These are phyloP conservation scores for Pseudogymnoascus sp. DNA, from an alignment of 2,329 filamentous ascomycete genomes.

Conservation along the genomic window DNA sequence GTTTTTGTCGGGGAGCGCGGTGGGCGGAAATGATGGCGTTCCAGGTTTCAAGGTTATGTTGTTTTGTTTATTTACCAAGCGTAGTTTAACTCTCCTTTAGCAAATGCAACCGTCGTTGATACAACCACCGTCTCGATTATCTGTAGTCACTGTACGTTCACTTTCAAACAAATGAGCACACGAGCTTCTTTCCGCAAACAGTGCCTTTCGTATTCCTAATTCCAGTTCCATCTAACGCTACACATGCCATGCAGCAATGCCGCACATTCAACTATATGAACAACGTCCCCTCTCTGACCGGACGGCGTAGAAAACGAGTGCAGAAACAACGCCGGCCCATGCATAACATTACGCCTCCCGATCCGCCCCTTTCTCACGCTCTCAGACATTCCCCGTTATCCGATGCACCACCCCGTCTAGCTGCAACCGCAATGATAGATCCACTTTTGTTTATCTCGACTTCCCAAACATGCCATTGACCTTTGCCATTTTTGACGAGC, in stretches of 20 bases:
- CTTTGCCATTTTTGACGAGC: constrained; percentile 1
- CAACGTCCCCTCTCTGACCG: not conserved
- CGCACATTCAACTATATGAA: not conserved
- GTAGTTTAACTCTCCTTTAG: not conserved
- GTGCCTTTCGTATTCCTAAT: constrained; percentile 2
- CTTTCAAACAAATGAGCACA: not conserved
- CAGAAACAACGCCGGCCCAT: constrained; percentile 6
- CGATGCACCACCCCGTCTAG: not conserved
- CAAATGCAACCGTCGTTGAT: not conserved
- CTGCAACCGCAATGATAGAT: not conserved
- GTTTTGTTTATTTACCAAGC: not conserved
- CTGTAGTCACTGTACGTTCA: not conserved
- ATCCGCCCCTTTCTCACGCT: not conserved
- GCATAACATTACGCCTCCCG: constrained; percentile 3
- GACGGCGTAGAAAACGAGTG: constrained; percentile 5
- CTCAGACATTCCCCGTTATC: not conserved
- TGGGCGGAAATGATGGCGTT: not conserved
- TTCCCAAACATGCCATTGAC: not conserved
- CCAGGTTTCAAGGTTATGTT: not conserved
- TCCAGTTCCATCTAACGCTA: constrained; percentile 5
- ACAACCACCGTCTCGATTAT: not conserved
- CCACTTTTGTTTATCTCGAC: not conserved
- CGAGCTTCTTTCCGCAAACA: not conserved
- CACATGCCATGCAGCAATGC: constrained; percentile 2
- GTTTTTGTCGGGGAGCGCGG: not conserved